These are phyloP conservation scores for Sphaerobolus stellatus DNA, from an alignment of 1,284 basidiomycete species.

Conservation along the genomic window DNA sequence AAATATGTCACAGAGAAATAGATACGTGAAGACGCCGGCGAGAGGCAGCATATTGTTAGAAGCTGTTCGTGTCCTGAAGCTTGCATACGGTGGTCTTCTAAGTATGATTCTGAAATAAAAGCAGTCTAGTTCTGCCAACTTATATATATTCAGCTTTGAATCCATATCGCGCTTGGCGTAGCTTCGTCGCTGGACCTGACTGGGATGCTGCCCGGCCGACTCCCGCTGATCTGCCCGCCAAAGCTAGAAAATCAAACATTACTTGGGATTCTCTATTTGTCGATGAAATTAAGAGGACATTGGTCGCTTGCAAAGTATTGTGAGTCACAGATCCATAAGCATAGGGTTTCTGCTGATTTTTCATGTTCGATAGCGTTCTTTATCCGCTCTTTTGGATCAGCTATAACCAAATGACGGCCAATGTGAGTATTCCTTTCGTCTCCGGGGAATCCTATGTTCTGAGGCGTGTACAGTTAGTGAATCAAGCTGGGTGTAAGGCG, in stretches of 20 bases:
- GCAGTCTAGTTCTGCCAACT: too few species aligned
- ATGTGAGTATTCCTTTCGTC: not conserved
- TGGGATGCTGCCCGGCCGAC: conserved; percentile 34
- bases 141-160: conserved; percentile 18
- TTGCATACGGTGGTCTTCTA: conserved; percentile 19
- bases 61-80: conserved; percentile 22
- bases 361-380: not conserved
- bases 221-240: not conserved
- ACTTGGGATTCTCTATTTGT: conserved; percentile 26
- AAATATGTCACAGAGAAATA: conserved; percentile 1
- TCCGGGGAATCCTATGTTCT: not conserved
- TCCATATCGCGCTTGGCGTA: conserved; percentile 25
- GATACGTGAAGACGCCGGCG: conserved; percentile 39
- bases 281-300: conserved; percentile 40
- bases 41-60: conserved; percentile 35
- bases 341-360: not conserved
- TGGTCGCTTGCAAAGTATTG: conserved; percentile 45
- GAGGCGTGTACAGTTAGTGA: conserved; percentile 3
- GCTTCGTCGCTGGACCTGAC: conserved; percentile 30
- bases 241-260: conserved; percentile 22
- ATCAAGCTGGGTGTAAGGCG: conserved; percentile 10
- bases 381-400: conserved; percentile 14
- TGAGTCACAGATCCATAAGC: not conserved
- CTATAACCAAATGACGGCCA: conserved; percentile 10
- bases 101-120: not conserved